phyloP scores from a whole-genome alignment of 2,329 filamentous ascomycete genomes.

The Aspergillus ustus region DNA sequence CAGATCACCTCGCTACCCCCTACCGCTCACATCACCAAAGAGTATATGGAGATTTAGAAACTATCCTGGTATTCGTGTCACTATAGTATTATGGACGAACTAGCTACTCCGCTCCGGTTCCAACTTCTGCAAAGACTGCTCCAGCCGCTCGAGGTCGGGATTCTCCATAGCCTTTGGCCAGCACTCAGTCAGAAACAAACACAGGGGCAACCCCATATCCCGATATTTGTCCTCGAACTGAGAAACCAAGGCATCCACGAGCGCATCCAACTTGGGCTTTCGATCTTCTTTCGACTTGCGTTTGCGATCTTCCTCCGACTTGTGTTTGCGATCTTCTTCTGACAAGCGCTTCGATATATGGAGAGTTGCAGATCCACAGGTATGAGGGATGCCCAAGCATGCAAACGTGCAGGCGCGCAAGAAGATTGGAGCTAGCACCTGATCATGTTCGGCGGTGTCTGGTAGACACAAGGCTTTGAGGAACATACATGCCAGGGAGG shows the following conservation, averaged over 20 bases:
- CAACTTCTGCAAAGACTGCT: background rate
- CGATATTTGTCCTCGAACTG: background rate
- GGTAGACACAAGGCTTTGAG: background rate
- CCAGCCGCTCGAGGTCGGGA: background rate
- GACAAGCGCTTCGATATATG: background rate
- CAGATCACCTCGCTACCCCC: background rate
- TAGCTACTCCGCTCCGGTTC: background rate
- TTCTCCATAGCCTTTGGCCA: background rate
- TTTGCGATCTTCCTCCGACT: background rate
- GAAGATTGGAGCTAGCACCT: background rate
- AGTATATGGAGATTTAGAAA: background rate
- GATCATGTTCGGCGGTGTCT: background rate
- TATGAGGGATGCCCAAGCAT: background rate
- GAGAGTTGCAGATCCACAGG: background rate
- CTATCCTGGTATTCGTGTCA: background rate
- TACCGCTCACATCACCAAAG: background rate
- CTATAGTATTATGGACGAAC: background rate
- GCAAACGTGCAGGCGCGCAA: conserved; percentile 6
- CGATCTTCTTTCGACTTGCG: background rate
- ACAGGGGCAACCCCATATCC: background rate
- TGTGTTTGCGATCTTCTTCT: background rate
- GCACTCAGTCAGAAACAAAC: background rate
- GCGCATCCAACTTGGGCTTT: background rate
- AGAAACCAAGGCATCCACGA: background rate
- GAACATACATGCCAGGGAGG: background rate